These are phyloP conservation scores for Ramichloridium luteum DNA, from an alignment of 2,329 filamentous ascomycete species.

Conservation along the genomic window DNA sequence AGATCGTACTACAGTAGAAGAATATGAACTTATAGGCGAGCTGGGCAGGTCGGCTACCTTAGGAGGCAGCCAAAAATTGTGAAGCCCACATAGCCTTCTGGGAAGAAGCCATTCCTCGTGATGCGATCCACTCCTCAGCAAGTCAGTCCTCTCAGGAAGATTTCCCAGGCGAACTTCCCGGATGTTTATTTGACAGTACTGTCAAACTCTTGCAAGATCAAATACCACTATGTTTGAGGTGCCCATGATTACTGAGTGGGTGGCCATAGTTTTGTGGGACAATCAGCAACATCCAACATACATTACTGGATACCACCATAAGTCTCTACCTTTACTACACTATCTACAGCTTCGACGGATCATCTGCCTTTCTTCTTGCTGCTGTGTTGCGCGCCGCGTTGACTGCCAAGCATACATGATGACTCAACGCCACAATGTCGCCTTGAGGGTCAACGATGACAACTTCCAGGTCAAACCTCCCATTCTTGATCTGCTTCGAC, in stretches of 20 bases:
- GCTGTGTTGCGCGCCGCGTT: slow-evolving; percentile 52
- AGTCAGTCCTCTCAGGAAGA: slow-evolving; percentile 26
- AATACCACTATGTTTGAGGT: slow-evolving; percentile 23
- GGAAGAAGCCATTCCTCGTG: too few relatives aligned
- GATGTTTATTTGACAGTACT: slow-evolving; percentile 12
- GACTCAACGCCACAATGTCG: slow-evolving; percentile 54
- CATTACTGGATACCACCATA: too few relatives aligned
- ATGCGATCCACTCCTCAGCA: too few relatives aligned
- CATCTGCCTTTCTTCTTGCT: slow-evolving; percentile 29
- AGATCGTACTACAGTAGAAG: too few relatives aligned
- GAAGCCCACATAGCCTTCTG: too few relatives aligned
- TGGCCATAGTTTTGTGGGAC: slow-evolving; percentile 22
- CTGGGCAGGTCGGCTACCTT: too few relatives aligned
- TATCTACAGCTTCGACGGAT: slow-evolving; percentile 14
- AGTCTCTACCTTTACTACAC: background rate
- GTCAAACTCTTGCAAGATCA: slow-evolving; percentile 19
- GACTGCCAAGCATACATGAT: slow-evolving; percentile 55
- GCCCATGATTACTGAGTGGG: slow-evolving; percentile 20
- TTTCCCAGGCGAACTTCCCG: slow-evolving; percentile 16
- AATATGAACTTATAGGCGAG: too few relatives aligned
- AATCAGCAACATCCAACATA: too few relatives aligned
- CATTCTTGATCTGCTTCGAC: slow-evolving; percentile 56
- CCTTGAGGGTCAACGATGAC: slow-evolving; percentile 51
- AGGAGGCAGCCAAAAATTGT: too few relatives aligned
- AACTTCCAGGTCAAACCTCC: slow-evolving; percentile 63